Evolutionary conservation across 306 rosid genomes (phyloP).

Genomic region (Ammopiptanthus mongolicus): DNA sequence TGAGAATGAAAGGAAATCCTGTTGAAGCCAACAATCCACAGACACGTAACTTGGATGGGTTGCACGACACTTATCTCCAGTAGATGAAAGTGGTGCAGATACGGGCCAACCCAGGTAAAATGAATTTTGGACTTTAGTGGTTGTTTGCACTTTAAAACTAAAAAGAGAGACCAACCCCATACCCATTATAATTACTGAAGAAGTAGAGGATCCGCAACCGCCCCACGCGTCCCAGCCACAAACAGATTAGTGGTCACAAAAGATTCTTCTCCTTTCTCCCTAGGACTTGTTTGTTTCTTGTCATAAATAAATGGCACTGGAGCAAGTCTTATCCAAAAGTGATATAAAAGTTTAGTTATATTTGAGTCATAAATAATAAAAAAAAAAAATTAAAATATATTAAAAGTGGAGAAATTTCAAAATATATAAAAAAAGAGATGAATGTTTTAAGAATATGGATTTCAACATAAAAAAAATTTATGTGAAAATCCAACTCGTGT

Average conservation of each 20-base stretch:
- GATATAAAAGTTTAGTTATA: no score
- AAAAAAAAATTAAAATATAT: no score
- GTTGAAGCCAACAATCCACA: neutral
- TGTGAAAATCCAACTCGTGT: no score
- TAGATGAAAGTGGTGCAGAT: neutral
- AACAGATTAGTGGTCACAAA: neutral
- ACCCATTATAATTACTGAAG: neutral
- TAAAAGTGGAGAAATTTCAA: no score
- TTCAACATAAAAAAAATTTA: no score
- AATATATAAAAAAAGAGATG: no score
- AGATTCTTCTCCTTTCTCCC: neutral
- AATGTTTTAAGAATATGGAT: no score
- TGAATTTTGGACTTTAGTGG: neutral
- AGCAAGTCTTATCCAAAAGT: no score
- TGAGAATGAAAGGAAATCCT: neutral
- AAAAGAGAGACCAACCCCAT: neutral
- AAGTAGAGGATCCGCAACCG: constrained; percentile 18
- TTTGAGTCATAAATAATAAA: no score
- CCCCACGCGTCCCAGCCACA: constrained; percentile 47
- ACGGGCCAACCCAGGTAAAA: neutral
- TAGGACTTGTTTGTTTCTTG: constrained; percentile 9
- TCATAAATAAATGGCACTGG: neutral
- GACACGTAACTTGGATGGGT: neutral
- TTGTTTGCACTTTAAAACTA: neutral
- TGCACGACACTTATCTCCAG: neutral